Evolutionary conservation across 116 monocot species (phyloP).

Genomic region (Cymodocea nodosa): DNA sequence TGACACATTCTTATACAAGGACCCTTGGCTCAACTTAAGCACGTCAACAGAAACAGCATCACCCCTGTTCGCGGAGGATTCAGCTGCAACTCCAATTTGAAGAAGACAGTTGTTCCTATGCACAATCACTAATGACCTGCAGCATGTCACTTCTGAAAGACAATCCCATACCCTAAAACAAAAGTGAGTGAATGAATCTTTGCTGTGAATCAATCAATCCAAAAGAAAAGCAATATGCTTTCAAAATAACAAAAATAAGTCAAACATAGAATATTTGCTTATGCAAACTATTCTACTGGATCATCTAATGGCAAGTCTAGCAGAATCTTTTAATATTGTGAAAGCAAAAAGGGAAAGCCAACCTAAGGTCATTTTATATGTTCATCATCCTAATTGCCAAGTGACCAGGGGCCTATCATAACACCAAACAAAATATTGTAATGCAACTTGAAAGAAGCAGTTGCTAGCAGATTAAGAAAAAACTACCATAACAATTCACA

Average conservation of each 20-base stretch:
- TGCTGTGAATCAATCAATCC: background rate
- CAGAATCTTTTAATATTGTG: background rate
- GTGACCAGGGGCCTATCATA: too few species aligned
- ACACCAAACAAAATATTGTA: too few species aligned
- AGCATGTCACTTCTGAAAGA: constrained; percentile 64
- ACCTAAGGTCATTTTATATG: background rate
- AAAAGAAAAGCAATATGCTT: background rate
- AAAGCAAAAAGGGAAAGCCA: background rate
- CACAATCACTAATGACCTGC: constrained; percentile 72
- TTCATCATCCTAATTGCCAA: background rate
- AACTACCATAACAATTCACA: constrained; percentile 12
- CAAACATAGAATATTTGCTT: background rate
- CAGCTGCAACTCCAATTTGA: constrained; percentile 77
- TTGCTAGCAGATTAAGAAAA: background rate
- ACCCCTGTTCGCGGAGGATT: constrained; percentile 25
- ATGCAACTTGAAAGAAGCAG: background rate
- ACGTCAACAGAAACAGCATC: constrained; percentile 46
- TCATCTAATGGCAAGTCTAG: background rate
- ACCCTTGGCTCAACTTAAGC: constrained; percentile 47
- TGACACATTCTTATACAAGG: constrained; percentile 45
- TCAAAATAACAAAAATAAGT: background rate
- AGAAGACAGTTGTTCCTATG: constrained; percentile 47
- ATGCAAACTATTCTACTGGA: background rate
- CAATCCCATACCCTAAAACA: constrained; percentile 68
- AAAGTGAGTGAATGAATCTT: background rate